These are phyloP conservation scores for Dipteronia dyeriana DNA, from an alignment of 345 rosid genomes.

Conservation along the genomic window DNA sequence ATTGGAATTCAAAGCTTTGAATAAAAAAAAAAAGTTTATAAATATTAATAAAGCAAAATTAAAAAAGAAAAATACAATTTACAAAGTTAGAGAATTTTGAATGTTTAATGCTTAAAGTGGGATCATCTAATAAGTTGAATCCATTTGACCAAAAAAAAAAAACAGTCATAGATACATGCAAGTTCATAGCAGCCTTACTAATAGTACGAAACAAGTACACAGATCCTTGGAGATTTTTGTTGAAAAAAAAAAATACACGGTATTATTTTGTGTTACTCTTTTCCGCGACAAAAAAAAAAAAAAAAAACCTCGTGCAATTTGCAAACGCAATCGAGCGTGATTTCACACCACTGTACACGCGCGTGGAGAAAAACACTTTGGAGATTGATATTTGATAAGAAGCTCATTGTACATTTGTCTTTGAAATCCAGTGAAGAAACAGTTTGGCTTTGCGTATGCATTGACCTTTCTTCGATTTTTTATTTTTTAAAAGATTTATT, in stretches of 20 bases:
- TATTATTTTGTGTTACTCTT: not conserved
- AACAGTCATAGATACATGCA: not conserved
- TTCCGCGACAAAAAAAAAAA: not conserved
- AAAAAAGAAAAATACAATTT: no score
- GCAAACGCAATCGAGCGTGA: not conserved
- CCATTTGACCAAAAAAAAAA: not conserved
- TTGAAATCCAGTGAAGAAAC: constrained; percentile 1
- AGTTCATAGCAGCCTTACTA: not conserved
- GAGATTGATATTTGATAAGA: not conserved
- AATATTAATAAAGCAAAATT: no score
- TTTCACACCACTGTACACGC: not conserved
- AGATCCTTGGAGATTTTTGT: not conserved
- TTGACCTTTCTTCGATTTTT: not conserved
- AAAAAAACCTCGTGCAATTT: not conserved
- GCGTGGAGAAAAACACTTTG: not conserved
- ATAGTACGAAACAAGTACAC: constrained; percentile 11
- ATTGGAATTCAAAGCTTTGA: no score
- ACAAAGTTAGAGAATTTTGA: not conserved
- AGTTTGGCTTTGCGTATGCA: not conserved
- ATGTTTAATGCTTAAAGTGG: not conserved
- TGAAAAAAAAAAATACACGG: not conserved
- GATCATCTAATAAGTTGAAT: not conserved
- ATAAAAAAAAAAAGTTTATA: no score
- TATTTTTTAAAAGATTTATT: no score
- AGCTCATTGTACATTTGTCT: not conserved